phyloP scores from a whole-genome alignment of 352 stramenopile genomes.

The Pythium vanterpoolii region DNA sequence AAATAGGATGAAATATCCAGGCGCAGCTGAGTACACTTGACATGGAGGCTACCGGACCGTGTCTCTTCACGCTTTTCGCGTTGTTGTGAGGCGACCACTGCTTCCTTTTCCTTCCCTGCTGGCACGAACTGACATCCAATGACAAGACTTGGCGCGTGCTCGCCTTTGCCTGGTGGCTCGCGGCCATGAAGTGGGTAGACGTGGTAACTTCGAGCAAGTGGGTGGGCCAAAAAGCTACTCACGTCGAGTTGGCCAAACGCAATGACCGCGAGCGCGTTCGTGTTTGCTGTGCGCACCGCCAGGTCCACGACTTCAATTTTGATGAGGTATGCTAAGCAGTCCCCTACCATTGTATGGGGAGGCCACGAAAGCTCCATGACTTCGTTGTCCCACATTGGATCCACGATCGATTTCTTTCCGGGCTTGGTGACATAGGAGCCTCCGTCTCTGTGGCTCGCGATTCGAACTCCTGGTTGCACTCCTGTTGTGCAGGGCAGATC shows the following conservation, averaged over 20 bases:
- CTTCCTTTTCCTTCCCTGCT: slow-evolving; percentile 13
- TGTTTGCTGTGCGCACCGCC: slow-evolving; percentile 32
- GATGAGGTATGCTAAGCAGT: neutral
- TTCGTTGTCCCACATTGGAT: slow-evolving; percentile 30
- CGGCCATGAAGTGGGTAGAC: slow-evolving; percentile 22
- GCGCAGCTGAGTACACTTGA: slow-evolving; percentile 25
- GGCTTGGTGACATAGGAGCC: slow-evolving; percentile 28
- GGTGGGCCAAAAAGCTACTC: slow-evolving; percentile 31
- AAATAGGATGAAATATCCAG: slow-evolving; percentile 26
- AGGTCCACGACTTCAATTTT: slow-evolving; percentile 44
- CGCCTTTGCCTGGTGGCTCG: neutral
- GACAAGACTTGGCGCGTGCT: slow-evolving; percentile 22
- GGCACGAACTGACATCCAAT: slow-evolving; percentile 49
- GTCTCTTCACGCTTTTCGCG: slow-evolving; percentile 8
- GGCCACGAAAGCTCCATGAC: slow-evolving; percentile 30
- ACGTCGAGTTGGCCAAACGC: slow-evolving; percentile 37
- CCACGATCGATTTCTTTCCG: slow-evolving; percentile 29
- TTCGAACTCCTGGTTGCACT: slow-evolving; percentile 37
- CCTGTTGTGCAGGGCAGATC: slow-evolving; percentile 29
- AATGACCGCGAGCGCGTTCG: slow-evolving; percentile 30
- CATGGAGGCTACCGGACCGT: slow-evolving; percentile 27
- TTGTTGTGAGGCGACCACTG: neutral
- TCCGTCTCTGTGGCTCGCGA: slow-evolving; percentile 1
- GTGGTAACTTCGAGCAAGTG: slow-evolving; percentile 32
- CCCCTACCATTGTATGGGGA: neutral